Evolutionary conservation across 495 filamentous ascomycete genomes (phyloP).

Genomic region (Aspergillus heteromorphus): DNA sequence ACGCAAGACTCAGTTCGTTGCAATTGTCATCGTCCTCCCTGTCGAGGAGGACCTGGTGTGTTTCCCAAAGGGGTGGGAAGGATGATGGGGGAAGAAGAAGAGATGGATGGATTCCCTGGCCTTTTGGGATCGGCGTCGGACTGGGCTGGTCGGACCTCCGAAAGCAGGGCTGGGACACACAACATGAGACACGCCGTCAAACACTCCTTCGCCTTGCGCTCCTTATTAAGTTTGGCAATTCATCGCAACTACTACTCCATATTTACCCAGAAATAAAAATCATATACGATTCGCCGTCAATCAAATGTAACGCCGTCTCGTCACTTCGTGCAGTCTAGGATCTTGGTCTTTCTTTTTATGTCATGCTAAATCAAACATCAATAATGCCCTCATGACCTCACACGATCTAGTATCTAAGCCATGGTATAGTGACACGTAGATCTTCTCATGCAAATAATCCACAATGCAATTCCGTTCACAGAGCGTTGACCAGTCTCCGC

Average conservation of each 20-base stretch:
- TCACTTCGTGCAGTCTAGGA: not conserved
- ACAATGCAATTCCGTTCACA: conserved; percentile 21
- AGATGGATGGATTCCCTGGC: not conserved
- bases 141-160: not conserved
- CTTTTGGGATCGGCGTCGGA: not conserved
- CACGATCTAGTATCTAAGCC: not conserved
- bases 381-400: not conserved
- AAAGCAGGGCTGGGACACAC: not conserved
- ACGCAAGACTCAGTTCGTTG: not conserved
- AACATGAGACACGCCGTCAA: not conserved
- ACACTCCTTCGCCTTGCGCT: too few species aligned
- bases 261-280: too few species aligned
- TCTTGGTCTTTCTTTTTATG: not conserved
- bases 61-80: not conserved
- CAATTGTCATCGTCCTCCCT: not conserved
- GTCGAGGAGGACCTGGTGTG: not conserved
- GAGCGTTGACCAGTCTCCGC: conserved; percentile 49
- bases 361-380: not conserved
- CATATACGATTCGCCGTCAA: too few species aligned
- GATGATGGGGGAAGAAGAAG: not conserved
- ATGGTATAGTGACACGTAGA: not conserved
- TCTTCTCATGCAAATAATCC: not conserved
- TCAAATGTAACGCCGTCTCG: not conserved
- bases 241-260: too few species aligned
- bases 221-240: not conserved